Conservation (phyloP, 257 asterid genomes). For the Solanum dulcamara region DNA sequence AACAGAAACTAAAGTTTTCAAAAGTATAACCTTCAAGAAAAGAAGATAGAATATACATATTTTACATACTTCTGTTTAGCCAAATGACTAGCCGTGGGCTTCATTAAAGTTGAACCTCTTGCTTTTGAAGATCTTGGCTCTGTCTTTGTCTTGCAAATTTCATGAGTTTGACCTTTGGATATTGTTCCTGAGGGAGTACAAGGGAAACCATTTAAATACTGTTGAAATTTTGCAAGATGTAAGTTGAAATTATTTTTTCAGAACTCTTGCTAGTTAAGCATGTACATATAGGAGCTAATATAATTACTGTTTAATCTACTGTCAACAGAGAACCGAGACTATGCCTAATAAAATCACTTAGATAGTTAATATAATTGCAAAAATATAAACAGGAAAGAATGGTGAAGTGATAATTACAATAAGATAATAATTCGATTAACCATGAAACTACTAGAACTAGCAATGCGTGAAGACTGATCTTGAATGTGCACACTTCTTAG, state of each 20-base stretch:
- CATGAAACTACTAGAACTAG: background rate
- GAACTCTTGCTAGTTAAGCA: background rate
- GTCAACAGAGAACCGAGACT: background rate
- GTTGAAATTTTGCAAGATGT: background rate
- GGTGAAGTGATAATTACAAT: background rate
- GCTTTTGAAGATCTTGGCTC: conserved; percentile 16
- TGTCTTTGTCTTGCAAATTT: conserved; percentile 18
- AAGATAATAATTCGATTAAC: background rate
- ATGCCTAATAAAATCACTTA: background rate
- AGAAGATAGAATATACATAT: conserved; percentile 17
- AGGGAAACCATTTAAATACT: background rate
- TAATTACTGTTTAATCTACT: background rate
- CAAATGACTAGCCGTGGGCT: conserved; percentile 85
- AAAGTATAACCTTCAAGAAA: conserved; percentile 34
- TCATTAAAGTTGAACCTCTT: conserved; percentile 55
- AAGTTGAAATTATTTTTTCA: background rate
- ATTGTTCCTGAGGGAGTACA: conserved; percentile 15
- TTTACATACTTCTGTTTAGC: conserved; percentile 46
- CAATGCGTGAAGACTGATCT: background rate
- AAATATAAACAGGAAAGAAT: background rate
- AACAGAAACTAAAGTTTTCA: background rate
- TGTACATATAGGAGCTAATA: background rate
- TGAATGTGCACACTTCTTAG: background rate
- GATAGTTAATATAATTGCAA: background rate
- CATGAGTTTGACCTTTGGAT: conserved; percentile 1